phyloP scores from a whole-genome alignment of 2,329 filamentous ascomycete species.

The Alternaria gansuensis region DNA sequence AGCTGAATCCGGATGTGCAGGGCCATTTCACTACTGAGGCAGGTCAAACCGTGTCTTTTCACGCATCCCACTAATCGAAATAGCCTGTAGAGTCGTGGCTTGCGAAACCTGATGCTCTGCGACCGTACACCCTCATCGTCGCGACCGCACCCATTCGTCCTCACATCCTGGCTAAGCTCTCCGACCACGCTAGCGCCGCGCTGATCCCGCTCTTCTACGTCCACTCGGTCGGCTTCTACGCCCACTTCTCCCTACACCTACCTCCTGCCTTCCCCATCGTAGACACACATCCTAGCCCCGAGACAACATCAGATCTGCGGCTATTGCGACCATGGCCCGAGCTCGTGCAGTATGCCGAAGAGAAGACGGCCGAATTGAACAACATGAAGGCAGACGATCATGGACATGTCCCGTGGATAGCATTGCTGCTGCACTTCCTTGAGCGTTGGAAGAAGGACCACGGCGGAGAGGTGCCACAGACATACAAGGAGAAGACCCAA shows the following conservation, averaged over 20 bases:
- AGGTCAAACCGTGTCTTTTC: conserved; percentile 12
- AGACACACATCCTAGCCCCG: conserved; percentile 92
- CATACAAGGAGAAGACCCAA: conserved; percentile 84
- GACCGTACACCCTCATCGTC: conserved; percentile 68
- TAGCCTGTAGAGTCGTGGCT: conserved; percentile 59
- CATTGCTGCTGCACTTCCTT: conserved; percentile 83
- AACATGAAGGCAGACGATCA: conserved; percentile 79
- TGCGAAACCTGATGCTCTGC: conserved; percentile 51
- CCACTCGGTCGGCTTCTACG: conserved; percentile 92
- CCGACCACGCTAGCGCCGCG: conserved; percentile 61
- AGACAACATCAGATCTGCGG: conserved; percentile 83
- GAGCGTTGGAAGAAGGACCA: conserved; percentile 79
- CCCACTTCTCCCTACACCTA: conserved; percentile 81
- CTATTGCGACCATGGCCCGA: conserved; percentile 88
- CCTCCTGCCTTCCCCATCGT: conserved; percentile 88
- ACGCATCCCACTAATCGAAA: conserved; percentile 25
- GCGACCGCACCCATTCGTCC: conserved; percentile 67
- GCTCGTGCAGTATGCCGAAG: conserved; percentile 70
- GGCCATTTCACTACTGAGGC: conserved; percentile 73
- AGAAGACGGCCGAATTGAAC: conserved; percentile 75
- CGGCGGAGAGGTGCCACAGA: conserved; percentile 71
- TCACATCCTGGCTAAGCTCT: conserved; percentile 61
- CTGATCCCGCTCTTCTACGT: conserved; percentile 80
- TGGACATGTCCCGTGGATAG: conserved; percentile 88
- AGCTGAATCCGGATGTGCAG: conserved; percentile 91